These are phyloP conservation scores for Globisporangium perplexum DNA, from an alignment of 352 stramenopile genomes.

Conservation along the genomic window DNA sequence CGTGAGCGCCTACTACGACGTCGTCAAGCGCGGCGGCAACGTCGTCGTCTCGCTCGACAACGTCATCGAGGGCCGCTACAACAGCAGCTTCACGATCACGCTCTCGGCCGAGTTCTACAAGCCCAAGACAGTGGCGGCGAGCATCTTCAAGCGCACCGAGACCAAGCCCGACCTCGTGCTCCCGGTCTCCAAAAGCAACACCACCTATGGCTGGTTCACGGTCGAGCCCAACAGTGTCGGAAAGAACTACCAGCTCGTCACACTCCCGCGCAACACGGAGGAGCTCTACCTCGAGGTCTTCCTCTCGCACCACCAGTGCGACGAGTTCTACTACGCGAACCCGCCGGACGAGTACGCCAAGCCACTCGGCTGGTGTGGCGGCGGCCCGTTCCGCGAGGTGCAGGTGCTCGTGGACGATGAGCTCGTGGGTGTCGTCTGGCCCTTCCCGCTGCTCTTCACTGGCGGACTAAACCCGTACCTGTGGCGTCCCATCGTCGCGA, in stretches of 20 bases:
- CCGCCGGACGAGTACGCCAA: slow-evolving; percentile 30
- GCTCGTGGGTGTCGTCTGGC: slow-evolving; percentile 61
- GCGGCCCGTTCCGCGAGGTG: slow-evolving; percentile 59
- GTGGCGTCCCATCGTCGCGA: slow-evolving; percentile 70
- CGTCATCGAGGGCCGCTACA: slow-evolving; percentile 53
- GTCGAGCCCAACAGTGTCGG: slow-evolving; percentile 38
- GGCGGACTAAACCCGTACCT: slow-evolving; percentile 70
- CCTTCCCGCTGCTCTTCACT: slow-evolving; percentile 74
- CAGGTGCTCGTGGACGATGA: slow-evolving; percentile 61
- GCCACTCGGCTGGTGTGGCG: slow-evolving; percentile 23
- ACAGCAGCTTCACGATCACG: slow-evolving; percentile 53
- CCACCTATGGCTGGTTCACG: slow-evolving; percentile 59
- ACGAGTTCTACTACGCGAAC: slow-evolving; percentile 77
- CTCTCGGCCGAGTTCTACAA: slow-evolving; percentile 55
- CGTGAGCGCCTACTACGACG: slow-evolving; percentile 47
- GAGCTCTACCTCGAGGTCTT: slow-evolving; percentile 67
- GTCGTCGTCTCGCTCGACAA: slow-evolving; percentile 65
- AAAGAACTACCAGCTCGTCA: slow-evolving; percentile 35
- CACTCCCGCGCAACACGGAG: slow-evolving; percentile 50
- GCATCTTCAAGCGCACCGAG: slow-evolving; percentile 9
- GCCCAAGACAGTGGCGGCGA: slow-evolving; percentile 14
- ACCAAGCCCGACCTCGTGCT: slow-evolving; percentile 32
- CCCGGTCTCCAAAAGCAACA: slow-evolving; percentile 34
- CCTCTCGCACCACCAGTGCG: slow-evolving; percentile 66
- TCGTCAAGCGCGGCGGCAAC: slow-evolving; percentile 39